Base-by-base conservation (phyloP, 768 basidiomycete species). In the Floccularia luteovirens region DNA sequence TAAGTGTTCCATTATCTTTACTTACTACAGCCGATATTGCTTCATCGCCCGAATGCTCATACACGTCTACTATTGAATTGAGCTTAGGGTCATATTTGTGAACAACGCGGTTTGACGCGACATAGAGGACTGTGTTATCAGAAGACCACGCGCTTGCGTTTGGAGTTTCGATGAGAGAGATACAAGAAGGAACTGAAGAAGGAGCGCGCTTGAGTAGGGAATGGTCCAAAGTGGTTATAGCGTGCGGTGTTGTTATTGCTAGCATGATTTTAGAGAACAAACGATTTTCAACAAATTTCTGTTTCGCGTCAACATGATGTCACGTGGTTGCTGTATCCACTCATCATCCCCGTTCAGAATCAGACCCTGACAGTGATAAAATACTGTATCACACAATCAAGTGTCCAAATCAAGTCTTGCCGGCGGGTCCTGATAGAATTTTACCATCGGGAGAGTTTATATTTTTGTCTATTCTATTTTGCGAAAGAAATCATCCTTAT, bases 71-170 rank as follows among this genome's bases (percentile, higher is more conserved):
- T 36, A 80, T 42, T 10, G 61, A 54, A 36, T 68, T 65, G 12
- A 69, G 64, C 1, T 63, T 53, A 12, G 71, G 56, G 13, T 76
- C 72, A 47, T 80, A 84, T 56, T 64, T 64, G 40, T 72, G 67
- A 47, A 87, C 70, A 3, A 51, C 56, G 16, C 65, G 53, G 30
- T 61, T 47, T 7, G 69, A 71, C 1, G 75, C 63, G 25, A 86
- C 52, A 50, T 74, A 82, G 17, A 86, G 65, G 43, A 55, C 59
- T 22, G 63, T 56, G 43, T 73, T 76, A 55, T 83, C 75, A 2
- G 64, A 54, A 13, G 78, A 67, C 83, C 84, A 87, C 12, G 64
- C 53, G 42, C 64, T 64, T 19, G 72, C 57, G 4, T 55, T 61
- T 5, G 67, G 62, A 14, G 52, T 48, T 11, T 57, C 49, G 24